These are phyloP conservation scores for Arxiozyma heterogenica DNA, from an alignment of 1,139 yeast species.

Conservation along the genomic window DNA sequence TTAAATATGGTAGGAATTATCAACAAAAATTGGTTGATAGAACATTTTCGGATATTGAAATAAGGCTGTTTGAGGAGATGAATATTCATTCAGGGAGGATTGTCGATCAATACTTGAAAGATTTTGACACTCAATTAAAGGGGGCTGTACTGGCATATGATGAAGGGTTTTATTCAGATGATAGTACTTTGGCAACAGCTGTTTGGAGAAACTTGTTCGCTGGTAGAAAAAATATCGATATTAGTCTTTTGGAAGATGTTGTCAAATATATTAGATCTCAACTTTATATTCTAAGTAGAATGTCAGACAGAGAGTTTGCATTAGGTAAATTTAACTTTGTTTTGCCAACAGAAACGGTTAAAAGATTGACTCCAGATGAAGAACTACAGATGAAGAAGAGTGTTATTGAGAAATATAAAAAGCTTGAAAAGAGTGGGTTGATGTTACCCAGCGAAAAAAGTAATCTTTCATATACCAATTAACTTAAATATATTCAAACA, in stretches of 20 bases:
- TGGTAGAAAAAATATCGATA: constrained; percentile 74
- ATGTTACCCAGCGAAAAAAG: constrained; percentile 56
- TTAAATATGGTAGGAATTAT: constrained; percentile 76
- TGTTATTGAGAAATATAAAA: constrained; percentile 40
- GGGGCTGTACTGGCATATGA: constrained; percentile 89
- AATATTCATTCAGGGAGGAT: constrained; percentile 75
- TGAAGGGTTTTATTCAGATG: constrained; percentile 79
- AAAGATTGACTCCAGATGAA: constrained; percentile 57
- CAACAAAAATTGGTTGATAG: constrained; percentile 89
- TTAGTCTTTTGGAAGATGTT: constrained; percentile 76
- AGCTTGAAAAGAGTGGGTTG: constrained; percentile 33
- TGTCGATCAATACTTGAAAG: constrained; percentile 79
- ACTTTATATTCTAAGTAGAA: constrained; percentile 71
- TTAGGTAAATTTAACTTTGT: constrained; percentile 81
- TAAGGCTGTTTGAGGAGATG: constrained; percentile 76
- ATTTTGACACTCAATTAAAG: constrained; percentile 79
- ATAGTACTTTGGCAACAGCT: constrained; percentile 78
- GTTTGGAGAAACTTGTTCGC: constrained; percentile 87
- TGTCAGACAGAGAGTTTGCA: constrained; percentile 87
- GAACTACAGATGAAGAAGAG: constrained; percentile 37
- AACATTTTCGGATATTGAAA: constrained; percentile 81
- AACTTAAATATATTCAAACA: not conserved
- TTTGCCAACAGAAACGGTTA: constrained; percentile 74
- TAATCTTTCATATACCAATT: constrained; percentile 51
- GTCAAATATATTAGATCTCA: constrained; percentile 85